Conservation (phyloP, 768 basidiomycete genomes). For the Tricholoma matsutake region DNA sequence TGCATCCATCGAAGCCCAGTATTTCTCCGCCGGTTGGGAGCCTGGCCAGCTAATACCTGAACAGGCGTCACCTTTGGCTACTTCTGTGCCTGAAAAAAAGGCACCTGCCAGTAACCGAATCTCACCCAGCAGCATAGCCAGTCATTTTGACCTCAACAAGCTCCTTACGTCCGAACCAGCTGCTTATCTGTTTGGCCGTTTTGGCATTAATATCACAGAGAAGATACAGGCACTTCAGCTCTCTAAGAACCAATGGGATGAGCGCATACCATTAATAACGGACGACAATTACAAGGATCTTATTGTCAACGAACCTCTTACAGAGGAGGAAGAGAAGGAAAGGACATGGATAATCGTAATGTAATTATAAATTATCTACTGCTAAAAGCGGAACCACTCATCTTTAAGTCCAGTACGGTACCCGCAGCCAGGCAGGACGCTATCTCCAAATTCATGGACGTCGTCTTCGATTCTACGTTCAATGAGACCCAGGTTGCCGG, state of each 20-base stretch:
- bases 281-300: slow-evolving; percentile 76
- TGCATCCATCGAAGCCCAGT: slow-evolving; percentile 53
- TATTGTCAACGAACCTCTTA: slow-evolving; percentile 67
- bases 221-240: slow-evolving; percentile 33
- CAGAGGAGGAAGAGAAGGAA: slow-evolving; percentile 58
- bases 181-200: slow-evolving; percentile 46
- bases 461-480: slow-evolving; percentile 71
- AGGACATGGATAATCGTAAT: slow-evolving; percentile 78
- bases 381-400: not conserved
- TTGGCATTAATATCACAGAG: slow-evolving; percentile 75
- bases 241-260: slow-evolving; percentile 53
- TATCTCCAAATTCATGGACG: slow-evolving; percentile 67
- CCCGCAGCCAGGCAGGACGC: slow-evolving; percentile 59
- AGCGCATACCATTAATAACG: slow-evolving; percentile 73
- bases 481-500: slow-evolving; percentile 56
- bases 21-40: slow-evolving; percentile 79
- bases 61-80: slow-evolving; percentile 9
- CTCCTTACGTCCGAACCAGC: slow-evolving; percentile 55
- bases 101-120: slow-evolving; percentile 18
- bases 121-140: slow-evolving; percentile 20
- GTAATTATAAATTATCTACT: slow-evolving; percentile 39
- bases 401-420: slow-evolving; percentile 41
- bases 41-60: slow-evolving; percentile 60
- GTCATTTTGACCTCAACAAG: slow-evolving; percentile 35
- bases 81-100: slow-evolving; percentile 22